A percentile compares a stretch with the other conserved stretches of the same genome.
These are phyloP conservation scores for Boletales sp. DNA, from an alignment of 768 basidiomycete species.

Conservation along the genomic window DNA sequence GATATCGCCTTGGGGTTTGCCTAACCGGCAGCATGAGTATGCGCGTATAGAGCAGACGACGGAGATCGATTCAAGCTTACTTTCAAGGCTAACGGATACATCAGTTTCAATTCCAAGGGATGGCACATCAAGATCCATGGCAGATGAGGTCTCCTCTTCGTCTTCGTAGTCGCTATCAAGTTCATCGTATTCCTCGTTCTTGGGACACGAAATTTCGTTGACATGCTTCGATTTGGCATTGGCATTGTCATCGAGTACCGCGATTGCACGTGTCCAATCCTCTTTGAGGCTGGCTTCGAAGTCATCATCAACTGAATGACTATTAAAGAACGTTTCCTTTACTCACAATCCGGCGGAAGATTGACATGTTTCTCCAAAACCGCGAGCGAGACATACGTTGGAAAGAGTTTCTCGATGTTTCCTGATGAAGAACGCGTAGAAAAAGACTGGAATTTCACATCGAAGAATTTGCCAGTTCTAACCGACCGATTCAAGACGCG, in stretches of 20 bases:
- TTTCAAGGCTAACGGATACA: not conserved
- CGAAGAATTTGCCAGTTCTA: conserved; percentile 13
- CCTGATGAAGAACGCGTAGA: conserved; percentile 1
- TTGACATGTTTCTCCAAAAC: conserved; percentile 10
- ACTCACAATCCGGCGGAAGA: conserved; percentile 9
- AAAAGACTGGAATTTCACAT: conserved; percentile 15
- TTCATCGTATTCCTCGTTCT: conserved; percentile 14
- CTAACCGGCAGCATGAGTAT: conserved; percentile 3
- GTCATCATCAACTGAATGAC: not conserved
- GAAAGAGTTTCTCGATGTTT: not conserved
- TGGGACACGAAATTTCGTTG: conserved; percentile 4
- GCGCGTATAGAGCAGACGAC: not conserved
- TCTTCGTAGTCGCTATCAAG: conserved; percentile 27
- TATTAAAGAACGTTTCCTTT: not conserved
- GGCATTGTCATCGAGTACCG: not conserved
- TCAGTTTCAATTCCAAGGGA: not conserved
- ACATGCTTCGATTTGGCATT: not conserved
- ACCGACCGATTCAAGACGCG: conserved; percentile 10
- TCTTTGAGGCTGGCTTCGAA: conserved; percentile 10
- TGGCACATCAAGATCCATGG: not conserved
- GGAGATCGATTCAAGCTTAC: not conserved
- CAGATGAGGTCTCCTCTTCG: conserved; percentile 7
- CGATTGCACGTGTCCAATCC: conserved; percentile 10
- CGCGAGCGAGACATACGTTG: conserved; percentile 15
- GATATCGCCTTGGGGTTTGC: not conserved